Evolutionary conservation across 345 rosid species (phyloP).

Genomic region (Hirschfeldia incana): DNA sequence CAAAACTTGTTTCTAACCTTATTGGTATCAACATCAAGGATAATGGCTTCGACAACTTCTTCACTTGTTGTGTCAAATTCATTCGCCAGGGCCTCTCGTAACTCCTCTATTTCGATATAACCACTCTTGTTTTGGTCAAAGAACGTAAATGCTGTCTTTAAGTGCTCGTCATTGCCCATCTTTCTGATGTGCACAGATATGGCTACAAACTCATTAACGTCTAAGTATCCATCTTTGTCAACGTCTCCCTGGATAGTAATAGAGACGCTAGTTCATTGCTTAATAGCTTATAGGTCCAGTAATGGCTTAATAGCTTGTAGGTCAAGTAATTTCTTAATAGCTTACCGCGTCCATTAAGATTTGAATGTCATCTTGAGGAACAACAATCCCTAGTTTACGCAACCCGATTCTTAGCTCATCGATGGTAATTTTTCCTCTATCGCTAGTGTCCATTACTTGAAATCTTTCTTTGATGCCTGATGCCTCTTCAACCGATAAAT

Average conservation of each 20-base stretch:
- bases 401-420: slow-evolving; percentile 81
- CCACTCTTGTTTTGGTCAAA: slow-evolving; percentile 74
- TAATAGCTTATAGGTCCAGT: slow-evolving; percentile 31
- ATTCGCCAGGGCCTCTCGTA: slow-evolving; percentile 66
- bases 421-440: slow-evolving; percentile 78
- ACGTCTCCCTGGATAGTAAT: slow-evolving; percentile 66
- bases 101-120: slow-evolving; percentile 86
- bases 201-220: slow-evolving; percentile 84
- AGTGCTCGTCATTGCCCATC: slow-evolving; percentile 87
- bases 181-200: slow-evolving; percentile 85
- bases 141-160: slow-evolving; percentile 78
- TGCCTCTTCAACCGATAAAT: slow-evolving; percentile 88
- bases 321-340: not conserved
- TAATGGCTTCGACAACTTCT: slow-evolving; percentile 80
- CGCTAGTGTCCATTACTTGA: slow-evolving; percentile 72
- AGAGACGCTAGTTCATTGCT: slow-evolving; percentile 18
- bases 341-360: slow-evolving; percentile 97
- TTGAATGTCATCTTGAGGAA: slow-evolving; percentile 82
- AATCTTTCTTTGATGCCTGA: slow-evolving; percentile 92
- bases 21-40: slow-evolving; percentile 92
- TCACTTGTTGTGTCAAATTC: slow-evolving; percentile 65
- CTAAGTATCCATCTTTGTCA: slow-evolving; percentile 77
- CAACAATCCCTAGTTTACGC: slow-evolving; percentile 64
- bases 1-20: slow-evolving; percentile 47
- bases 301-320: not conserved